Conservation (phyloP, 768 basidiomycete genomes). For the Rhodotorula taiwanensis region DNA sequence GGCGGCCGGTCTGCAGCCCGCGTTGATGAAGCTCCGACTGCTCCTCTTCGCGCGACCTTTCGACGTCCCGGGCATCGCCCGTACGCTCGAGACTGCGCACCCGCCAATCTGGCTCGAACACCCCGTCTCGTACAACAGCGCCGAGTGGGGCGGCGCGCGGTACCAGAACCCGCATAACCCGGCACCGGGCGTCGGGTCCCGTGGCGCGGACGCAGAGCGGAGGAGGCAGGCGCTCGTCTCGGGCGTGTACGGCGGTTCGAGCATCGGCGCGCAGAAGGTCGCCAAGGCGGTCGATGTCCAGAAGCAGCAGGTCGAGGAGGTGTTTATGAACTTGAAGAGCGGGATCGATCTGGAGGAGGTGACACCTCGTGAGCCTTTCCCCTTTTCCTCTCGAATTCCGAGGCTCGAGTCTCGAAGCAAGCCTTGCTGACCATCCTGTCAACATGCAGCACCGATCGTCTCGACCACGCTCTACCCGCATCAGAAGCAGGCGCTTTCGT, state of each 20-base stretch:
- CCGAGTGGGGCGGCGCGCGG: slow-evolving; percentile 54
- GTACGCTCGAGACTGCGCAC: slow-evolving; percentile 59
- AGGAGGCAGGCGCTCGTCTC: slow-evolving; percentile 45
- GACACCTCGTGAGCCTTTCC: slow-evolving; percentile 68
- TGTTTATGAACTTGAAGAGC: slow-evolving; percentile 79
- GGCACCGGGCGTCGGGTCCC: slow-evolving; percentile 42
- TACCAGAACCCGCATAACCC: slow-evolving; percentile 75
- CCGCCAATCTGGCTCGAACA: slow-evolving; percentile 66
- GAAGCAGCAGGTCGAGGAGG: slow-evolving; percentile 69
- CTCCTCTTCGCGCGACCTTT: slow-evolving; percentile 91
- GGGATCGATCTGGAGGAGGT: slow-evolving; percentile 82
- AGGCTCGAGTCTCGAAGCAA: too few species aligned
- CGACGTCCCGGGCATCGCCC: slow-evolving; percentile 74
- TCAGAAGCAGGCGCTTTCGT: slow-evolving; percentile 95
- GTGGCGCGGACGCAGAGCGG: slow-evolving; percentile 37
- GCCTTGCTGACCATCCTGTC: too few species aligned
- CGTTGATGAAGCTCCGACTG: slow-evolving; percentile 74
- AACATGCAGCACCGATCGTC: slow-evolving; percentile 53
- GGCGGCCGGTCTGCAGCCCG: slow-evolving; percentile 62
- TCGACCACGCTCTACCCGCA: slow-evolving; percentile 88
- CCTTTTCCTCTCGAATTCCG: slow-evolving; percentile 29
- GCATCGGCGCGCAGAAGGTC: slow-evolving; percentile 52
- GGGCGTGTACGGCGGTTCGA: slow-evolving; percentile 50
- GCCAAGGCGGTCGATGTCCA: slow-evolving; percentile 29
- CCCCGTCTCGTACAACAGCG: slow-evolving; percentile 47